Evolutionary conservation across 2,329 filamentous ascomycete genomes (phyloP).

Genomic region (Fusarium sororula): DNA sequence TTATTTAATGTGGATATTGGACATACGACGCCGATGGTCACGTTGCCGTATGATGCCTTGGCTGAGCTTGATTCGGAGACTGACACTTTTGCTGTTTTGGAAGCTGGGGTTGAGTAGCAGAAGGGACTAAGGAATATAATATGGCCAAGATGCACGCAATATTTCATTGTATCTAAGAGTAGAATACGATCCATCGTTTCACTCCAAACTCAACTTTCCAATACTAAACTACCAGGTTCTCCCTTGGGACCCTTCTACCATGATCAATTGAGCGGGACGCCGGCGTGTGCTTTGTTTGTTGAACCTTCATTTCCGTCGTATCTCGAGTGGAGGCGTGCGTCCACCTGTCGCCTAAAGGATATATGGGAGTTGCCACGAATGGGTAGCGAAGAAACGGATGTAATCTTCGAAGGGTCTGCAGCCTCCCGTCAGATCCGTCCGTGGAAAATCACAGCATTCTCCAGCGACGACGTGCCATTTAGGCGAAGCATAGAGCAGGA

Average conservation of each 20-base stretch:
- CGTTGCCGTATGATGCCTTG: constrained; percentile 51
- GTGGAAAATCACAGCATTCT: no score
- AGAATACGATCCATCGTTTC: not conserved
- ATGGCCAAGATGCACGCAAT: rapidly evolving
- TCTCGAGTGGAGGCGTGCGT: not conserved
- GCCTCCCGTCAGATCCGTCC: not conserved
- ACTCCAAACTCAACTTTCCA: not conserved
- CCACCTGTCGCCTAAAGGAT: not conserved
- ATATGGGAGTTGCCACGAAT: no score
- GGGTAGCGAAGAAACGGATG: not conserved
- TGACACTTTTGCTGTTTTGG: constrained; percentile 48
- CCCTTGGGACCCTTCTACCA: not conserved
- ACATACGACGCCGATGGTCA: constrained; percentile 54
- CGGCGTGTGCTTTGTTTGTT: no score
- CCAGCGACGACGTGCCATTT: not conserved
- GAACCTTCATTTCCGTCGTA: no score
- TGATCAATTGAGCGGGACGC: no score
- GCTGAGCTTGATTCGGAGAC: constrained; percentile 50
- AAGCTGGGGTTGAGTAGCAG: constrained; percentile 28
- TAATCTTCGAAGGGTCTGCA: no score
- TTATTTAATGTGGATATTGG: constrained; percentile 55
- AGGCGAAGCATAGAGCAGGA: rapidly evolving
- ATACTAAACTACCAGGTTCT: not conserved
- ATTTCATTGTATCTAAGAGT: not conserved
- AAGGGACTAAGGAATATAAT: no score